A percentile compares a stretch with the other conserved stretches of the same genome.
Conservation (phyloP, 1,284 basidiomycete species). For the Phylloporus sp. region DNA sequence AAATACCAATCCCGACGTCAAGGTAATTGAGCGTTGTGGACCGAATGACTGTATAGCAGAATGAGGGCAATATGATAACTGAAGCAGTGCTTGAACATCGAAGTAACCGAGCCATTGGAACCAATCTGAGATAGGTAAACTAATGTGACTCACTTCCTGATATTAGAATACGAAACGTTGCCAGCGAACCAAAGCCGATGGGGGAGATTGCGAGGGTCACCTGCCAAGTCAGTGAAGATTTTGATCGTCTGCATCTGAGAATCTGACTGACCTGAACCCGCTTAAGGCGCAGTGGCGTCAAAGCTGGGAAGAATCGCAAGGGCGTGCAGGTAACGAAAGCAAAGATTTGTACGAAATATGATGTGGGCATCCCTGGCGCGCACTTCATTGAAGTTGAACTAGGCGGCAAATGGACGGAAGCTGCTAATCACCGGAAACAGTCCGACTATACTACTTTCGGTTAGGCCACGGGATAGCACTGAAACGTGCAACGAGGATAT, state of each 20-base stretch:
- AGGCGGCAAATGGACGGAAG: slow-evolving; percentile 30
- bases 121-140: slow-evolving; percentile 6
- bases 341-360: slow-evolving; percentile 3
- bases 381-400: slow-evolving; percentile 2
- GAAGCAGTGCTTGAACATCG: not conserved
- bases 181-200: not conserved
- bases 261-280: slow-evolving; percentile 17
- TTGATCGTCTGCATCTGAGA: not conserved
- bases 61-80: not conserved
- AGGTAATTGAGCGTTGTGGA: not conserved
- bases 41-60: not conserved
- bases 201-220: not conserved
- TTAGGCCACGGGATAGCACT: slow-evolving; percentile 8
- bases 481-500: slow-evolving; percentile 6
- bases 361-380: slow-evolving; percentile 1
- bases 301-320: slow-evolving; percentile 3
- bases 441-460: slow-evolving; percentile 27
- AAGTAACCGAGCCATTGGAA: not conserved
- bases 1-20: slow-evolving; percentile 16
- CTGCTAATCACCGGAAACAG: slow-evolving; percentile 28
- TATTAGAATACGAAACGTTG: not conserved
- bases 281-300: slow-evolving; percentile 7
- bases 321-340: slow-evolving; percentile 3
- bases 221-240: slow-evolving; percentile 7
- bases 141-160: not conserved